These are phyloP conservation scores for Macadamia tetraphylla DNA, from an alignment of 164 flowering plant genomes.

Conservation along the genomic window DNA sequence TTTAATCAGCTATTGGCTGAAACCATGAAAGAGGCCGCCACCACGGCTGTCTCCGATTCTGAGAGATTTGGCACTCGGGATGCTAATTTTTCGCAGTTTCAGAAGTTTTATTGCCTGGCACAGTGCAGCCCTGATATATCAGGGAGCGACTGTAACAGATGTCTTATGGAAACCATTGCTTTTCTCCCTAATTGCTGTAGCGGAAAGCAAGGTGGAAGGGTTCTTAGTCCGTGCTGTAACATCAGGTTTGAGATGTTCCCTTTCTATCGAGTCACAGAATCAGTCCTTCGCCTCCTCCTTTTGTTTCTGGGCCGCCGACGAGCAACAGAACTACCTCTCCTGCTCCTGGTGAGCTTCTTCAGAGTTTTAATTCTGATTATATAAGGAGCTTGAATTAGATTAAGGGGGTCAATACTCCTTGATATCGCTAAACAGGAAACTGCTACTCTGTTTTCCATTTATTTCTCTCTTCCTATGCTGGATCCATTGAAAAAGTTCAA, in stretches of 20 bases:
- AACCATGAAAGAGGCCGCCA: background rate
- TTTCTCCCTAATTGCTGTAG: background rate
- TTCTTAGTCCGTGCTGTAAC: slow-evolving; percentile 4
- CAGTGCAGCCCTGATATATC: slow-evolving; percentile 23
- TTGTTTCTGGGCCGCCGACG: background rate
- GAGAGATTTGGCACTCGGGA: background rate
- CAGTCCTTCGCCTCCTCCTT: background rate
- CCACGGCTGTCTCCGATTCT: background rate
- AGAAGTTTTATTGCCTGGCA: slow-evolving; percentile 4
- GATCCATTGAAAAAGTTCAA: too few relatives aligned
- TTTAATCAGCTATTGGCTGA: too few relatives aligned
- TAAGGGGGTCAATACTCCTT: too few relatives aligned
- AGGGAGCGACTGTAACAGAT: background rate
- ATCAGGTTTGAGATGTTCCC: slow-evolving; percentile 6
- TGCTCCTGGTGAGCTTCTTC: background rate
- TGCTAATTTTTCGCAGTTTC: background rate
- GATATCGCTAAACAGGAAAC: background rate
- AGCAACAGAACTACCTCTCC: background rate
- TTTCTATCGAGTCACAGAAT: background rate
- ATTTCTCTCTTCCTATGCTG: background rate
- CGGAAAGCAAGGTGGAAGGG: slow-evolving; percentile 1
- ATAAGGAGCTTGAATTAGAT: too few relatives aligned
- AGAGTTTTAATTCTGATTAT: too few relatives aligned
- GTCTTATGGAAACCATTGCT: background rate
- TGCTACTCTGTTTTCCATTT: background rate